Conservation (phyloP, 176 grass and related monocot species). For the Ampelocalamus luodianensis region DNA sequence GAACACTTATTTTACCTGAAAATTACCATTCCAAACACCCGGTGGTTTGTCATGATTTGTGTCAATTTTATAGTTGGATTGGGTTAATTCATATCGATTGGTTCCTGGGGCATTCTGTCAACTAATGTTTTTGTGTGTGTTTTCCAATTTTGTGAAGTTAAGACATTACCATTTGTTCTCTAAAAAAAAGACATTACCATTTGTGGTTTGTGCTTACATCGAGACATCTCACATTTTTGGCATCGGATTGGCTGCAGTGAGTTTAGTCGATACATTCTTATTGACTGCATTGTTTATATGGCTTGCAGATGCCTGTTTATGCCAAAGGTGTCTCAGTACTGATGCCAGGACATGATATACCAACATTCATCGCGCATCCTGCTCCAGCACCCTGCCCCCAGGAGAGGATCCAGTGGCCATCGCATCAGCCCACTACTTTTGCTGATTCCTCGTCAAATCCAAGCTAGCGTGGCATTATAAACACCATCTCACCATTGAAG, state of each 20-base stretch:
- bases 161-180: background rate
- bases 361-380: slow-evolving; percentile 83
- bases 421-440: slow-evolving; percentile 55
- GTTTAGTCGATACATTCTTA: background rate
- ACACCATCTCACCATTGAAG: background rate
- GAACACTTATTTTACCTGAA: background rate
- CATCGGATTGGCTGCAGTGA: background rate
- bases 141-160: background rate
- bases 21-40: background rate
- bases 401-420: slow-evolving; percentile 75
- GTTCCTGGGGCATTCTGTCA: background rate
- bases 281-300: slow-evolving; percentile 2
- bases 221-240: background rate
- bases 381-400: slow-evolving; percentile 68
- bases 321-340: slow-evolving; percentile 83
- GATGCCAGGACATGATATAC: slow-evolving; percentile 87
- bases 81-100: background rate
- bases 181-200: background rate
- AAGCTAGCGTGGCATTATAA: slow-evolving; percentile 28
- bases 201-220: background rate
- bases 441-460: slow-evolving; percentile 34
- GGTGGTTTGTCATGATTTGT: background rate
- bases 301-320: slow-evolving; percentile 81
- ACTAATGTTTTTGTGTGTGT: background rate
- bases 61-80: background rate